These are phyloP conservation scores for Naganishia friedmannii DNA, from an alignment of 768 basidiomycete genomes.

Conservation along the genomic window DNA sequence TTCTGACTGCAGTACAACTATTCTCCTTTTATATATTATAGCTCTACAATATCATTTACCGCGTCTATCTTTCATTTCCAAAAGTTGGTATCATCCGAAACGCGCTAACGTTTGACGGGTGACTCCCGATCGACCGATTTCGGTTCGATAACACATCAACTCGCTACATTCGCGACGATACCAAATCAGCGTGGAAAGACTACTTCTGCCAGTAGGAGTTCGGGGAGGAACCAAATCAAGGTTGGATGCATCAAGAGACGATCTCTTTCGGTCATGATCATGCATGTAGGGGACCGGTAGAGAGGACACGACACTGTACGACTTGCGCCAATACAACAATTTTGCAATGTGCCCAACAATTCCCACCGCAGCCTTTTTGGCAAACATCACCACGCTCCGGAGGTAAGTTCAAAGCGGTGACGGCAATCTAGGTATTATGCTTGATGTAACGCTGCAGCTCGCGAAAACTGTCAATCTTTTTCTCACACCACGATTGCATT, in stretches of 20 bases:
- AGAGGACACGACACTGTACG: too few relatives aligned
- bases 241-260: too few relatives aligned
- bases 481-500: constrained; percentile 59
- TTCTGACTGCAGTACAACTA: too few relatives aligned
- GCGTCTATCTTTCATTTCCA: not conserved
- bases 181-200: not conserved
- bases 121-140: constrained; percentile 11
- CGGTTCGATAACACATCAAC: not conserved
- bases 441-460: constrained; percentile 42
- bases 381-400: too few relatives aligned
- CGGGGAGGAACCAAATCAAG: too few relatives aligned
- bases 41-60: too few relatives aligned
- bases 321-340: too few relatives aligned
- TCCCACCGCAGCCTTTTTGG: too few relatives aligned
- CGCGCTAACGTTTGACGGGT: constrained; percentile 15
- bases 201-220: not conserved
- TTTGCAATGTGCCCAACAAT: too few relatives aligned
- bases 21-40: too few relatives aligned
- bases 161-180: not conserved
- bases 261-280: too few relatives aligned
- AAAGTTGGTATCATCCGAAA: constrained; percentile 15
- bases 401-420: not conserved
- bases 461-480: constrained; percentile 43
- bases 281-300: too few relatives aligned
- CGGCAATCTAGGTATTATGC: not conserved